Percentiles rank a stretch among this genome's conserved stretches.
These are phyloP conservation scores for Neostapfia colusana DNA, from an alignment of 176 grass and related monocot species.

Conservation along the genomic window DNA sequence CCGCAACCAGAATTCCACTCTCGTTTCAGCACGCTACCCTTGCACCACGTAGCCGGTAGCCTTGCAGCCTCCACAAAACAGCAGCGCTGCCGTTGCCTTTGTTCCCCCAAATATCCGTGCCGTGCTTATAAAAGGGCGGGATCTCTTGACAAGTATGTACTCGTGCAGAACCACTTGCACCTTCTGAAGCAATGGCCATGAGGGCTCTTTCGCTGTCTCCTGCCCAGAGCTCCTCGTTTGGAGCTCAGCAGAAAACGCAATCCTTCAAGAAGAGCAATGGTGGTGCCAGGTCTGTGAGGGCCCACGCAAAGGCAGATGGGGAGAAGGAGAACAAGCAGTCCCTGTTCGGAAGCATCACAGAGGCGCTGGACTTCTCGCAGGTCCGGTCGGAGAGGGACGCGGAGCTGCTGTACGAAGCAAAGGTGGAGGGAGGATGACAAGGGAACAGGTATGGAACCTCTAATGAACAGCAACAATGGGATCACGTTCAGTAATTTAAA, in stretches of 20 bases:
- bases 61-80: constrained; percentile 43
- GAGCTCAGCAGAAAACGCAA: constrained; percentile 20
- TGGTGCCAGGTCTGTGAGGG: constrained; percentile 33
- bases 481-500: neutral
- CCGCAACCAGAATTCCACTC: constrained; percentile 24
- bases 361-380: constrained; percentile 91
- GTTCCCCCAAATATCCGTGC: neutral
- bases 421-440: constrained; percentile 70
- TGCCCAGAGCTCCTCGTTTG: constrained; percentile 50
- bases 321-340: constrained; percentile 64
- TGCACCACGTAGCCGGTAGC: constrained; percentile 73
- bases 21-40: constrained; percentile 50
- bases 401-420: constrained; percentile 78
- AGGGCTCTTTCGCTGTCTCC: constrained; percentile 56
- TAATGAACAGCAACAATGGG: neutral
- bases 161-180: constrained; percentile 11
- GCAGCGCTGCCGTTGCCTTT: neutral
- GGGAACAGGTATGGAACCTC: constrained; percentile 58
- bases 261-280: constrained; percentile 25
- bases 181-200: constrained; percentile 51
- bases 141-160: neutral
- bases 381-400: constrained; percentile 85
- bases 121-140: constrained; percentile 14
- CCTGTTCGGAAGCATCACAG: constrained; percentile 72
- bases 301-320: constrained; percentile 49